phyloP scores from a whole-genome alignment of 2,329 filamentous ascomycete genomes.

The Fusarium tupiense region DNA sequence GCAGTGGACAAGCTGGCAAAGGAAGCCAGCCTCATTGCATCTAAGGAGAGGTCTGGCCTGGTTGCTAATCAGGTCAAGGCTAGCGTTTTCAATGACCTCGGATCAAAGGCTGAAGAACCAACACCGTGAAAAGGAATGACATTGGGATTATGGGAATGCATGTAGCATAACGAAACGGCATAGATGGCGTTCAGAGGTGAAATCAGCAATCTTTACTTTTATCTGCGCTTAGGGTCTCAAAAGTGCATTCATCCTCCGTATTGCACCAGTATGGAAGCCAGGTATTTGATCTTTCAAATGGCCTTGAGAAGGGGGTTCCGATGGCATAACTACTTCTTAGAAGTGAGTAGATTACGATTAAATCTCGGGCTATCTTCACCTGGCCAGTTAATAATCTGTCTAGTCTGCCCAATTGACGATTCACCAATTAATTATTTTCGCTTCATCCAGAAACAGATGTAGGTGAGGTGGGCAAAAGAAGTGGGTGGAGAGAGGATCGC shows the following conservation, averaged over 20 bases:
- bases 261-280: not conserved
- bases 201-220: conserved; percentile 22
- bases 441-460: not conserved
- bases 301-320: not conserved
- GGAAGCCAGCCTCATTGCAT: conserved; percentile 69
- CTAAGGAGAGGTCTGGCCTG: conserved; percentile 70
- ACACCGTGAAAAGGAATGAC: conserved; percentile 21
- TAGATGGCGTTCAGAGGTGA: conserved; percentile 45
- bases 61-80: conserved; percentile 71
- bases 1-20: conserved; percentile 68
- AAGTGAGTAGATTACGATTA: not conserved
- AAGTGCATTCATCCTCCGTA: not conserved
- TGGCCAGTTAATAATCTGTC: not conserved
- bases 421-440: not conserved
- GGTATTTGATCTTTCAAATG: not conserved
- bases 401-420: not conserved
- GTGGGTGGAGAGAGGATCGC: not conserved
- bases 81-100: conserved; percentile 64
- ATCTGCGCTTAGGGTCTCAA: not conserved
- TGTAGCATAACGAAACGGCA: conserved; percentile 37
- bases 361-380: no score
- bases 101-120: conserved; percentile 31
- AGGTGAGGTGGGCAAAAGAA: conserved; percentile 2
- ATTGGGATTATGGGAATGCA: conserved; percentile 30
- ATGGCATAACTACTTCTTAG: not conserved